Base-by-base conservation (phyloP, 192 early-diverging fungal genomes). In the Backusella liffmaniae region DNA sequence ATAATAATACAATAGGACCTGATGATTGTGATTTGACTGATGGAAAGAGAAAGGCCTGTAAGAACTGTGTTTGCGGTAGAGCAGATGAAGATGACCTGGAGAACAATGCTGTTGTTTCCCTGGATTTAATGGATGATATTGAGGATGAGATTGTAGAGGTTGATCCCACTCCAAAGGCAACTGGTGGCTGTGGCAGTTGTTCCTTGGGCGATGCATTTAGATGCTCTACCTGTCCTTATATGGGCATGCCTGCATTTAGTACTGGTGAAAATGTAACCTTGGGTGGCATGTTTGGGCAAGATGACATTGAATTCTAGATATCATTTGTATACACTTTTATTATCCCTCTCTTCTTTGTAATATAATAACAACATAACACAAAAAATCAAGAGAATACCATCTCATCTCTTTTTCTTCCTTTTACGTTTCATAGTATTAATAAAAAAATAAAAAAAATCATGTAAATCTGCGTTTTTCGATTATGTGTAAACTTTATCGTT, bases 201-300 rank as follows among this genome's bases (percentile, higher is more conserved):
- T 92, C 92, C 69, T 85, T 99, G 9, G 98, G 98, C 35, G 98
- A 99, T 86, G 98, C 98, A 1, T 99, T 99, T 90, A 90, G 98
- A 36, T 99, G 98, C 85, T 87, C 91, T 35, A 92, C 91, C 32
- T 99, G 98, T 84, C 98, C 98, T 41, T 99, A 98, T 76, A 81
- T 96, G 37, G 98, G 98, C 32, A 96, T 98, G 94, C 98, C 98
- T 32, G 92, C 96, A 12, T 99, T 99, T 85, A 90, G 95, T 78
- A 94, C 95, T 1, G 98, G 98, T 36, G 95, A 99, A 77, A 95
- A 96, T 81, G 91, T 99, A 66, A 86, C 88, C 12, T 86, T 99
- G 26, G 92, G 89, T 32, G 97, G 97, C 23, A 76, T 77, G 73
- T 83, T 83, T 77, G 82, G 76, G 41, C 59, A 76, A 23, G 82